These are phyloP conservation scores for Venturia asperata DNA, from an alignment of 2,329 filamentous ascomycete genomes.

Conservation along the genomic window DNA sequence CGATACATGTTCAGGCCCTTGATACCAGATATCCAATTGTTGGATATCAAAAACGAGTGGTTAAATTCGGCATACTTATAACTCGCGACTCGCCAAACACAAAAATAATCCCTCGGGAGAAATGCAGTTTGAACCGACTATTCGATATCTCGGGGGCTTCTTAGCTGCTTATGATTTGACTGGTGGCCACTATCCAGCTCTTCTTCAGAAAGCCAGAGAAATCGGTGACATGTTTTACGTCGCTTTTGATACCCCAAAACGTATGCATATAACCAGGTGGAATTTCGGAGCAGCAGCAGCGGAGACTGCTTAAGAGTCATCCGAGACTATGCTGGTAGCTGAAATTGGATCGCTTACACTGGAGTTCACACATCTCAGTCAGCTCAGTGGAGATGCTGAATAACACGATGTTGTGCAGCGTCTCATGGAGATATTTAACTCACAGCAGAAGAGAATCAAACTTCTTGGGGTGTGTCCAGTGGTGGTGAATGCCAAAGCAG, in stretches of 20 bases:
- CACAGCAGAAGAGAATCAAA: conserved; percentile 31
- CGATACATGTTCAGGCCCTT: too few species aligned
- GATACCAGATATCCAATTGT: too few species aligned
- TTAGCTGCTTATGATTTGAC: conserved; percentile 34
- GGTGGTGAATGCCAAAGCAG: conserved; percentile 27
- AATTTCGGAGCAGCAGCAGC: conserved; percentile 26
- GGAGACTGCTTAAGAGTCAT: conserved; percentile 27
- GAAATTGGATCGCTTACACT: conserved; percentile 35
- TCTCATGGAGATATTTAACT: conserved; percentile 30
- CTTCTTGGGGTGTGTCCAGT: conserved; percentile 34
- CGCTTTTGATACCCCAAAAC: conserved; percentile 40
- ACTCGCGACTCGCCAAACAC: too few species aligned
- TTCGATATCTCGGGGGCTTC: conserved; percentile 34
- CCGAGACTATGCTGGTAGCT: conserved; percentile 29
- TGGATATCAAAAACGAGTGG: too few species aligned
- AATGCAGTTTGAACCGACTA: conserved; percentile 37
- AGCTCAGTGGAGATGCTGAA: conserved; percentile 32
- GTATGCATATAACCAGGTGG: conserved; percentile 36
- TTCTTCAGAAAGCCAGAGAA: conserved; percentile 35
- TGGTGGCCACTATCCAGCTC: conserved; percentile 29
- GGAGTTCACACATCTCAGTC: conserved; percentile 35
- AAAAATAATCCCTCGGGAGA: too few species aligned
- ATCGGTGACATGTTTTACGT: conserved; percentile 39
- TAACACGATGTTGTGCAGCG: conserved; percentile 35
- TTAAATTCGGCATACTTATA: too few species aligned